Evolutionary conservation across 345 rosid species (phyloP), one percentile per base, ranked within the genome.

Genomic region (Citrus inodora): DNA sequence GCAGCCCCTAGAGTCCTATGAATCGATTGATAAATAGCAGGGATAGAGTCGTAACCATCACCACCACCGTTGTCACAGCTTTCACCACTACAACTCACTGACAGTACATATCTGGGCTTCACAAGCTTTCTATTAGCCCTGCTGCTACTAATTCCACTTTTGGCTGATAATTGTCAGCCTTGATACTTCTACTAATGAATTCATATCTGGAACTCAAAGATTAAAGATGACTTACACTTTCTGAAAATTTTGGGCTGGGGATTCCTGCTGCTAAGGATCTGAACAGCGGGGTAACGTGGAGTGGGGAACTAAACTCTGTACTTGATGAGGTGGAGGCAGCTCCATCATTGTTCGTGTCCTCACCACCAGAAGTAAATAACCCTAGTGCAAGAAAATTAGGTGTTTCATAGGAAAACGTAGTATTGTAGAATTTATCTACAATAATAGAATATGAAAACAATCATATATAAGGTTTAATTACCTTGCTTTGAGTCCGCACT

Each of bases 231-330:
- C 97, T 90, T 86, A 96, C 99, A 86, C 98, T 96, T 91, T 96
- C 98, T 74, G 98, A 94, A 86, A 96, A 96, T 73, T 89, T 92
- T 80, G 98, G 99, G 77, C 97, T 96, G 80, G 98, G 98, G 83
- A 96, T 91, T 74, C 94, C 94, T 66, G 98, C 99, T 79, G 98
- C 98, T 83, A 96, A 79, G 80, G 99, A 90, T 87, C 97, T 92
- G 97, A 96, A 96, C 79, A 94, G 79, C 28, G 99, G 98, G 56
- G 97, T 96, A 66, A 92, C 94, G 71, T 90, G 97, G 79, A 89
- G 81, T 55, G 99, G 98, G 16, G 98, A 96, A 79, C 89, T 85
- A 74, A 90, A 94, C 77, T 87, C 98, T 81, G 78, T 76, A 5
- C 82, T 83, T 80, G 87, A 79, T 25, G 89, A 67, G 78, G 81